These are phyloP conservation scores for Clonostachys chloroleuca DNA, from an alignment of 2,329 filamentous ascomycete genomes.

Conservation along the genomic window DNA sequence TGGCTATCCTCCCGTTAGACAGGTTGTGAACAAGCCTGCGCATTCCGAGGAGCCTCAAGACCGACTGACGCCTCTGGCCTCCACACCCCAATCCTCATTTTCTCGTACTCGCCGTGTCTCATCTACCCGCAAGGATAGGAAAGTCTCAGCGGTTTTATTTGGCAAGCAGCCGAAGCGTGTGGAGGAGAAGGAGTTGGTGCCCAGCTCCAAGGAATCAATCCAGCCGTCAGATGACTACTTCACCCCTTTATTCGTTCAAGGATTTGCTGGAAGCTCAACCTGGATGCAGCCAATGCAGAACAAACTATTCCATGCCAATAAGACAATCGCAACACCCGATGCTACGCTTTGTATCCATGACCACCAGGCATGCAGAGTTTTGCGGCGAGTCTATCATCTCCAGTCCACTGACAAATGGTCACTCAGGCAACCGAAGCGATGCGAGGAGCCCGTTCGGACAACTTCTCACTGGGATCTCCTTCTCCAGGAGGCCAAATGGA, in stretches of 20 bases:
- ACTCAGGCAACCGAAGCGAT: slow-evolving; percentile 80
- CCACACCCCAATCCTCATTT: slow-evolving; percentile 36
- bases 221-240: slow-evolving; percentile 59
- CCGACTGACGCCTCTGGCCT: slow-evolving; percentile 33
- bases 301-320: slow-evolving; percentile 77
- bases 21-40: slow-evolving; percentile 2
- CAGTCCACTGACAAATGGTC: slow-evolving; percentile 94
- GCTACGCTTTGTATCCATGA: slow-evolving; percentile 80
- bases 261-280: slow-evolving; percentile 47
- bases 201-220: slow-evolving; percentile 27
- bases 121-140: slow-evolving; percentile 48
- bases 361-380: slow-evolving; percentile 79
- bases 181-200: slow-evolving; percentile 40
- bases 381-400: slow-evolving; percentile 83
- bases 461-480: slow-evolving; percentile 82
- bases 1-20: slow-evolving; percentile 33
- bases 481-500: slow-evolving; percentile 92
- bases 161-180: slow-evolving; percentile 56
- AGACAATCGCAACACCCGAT: slow-evolving; percentile 83
- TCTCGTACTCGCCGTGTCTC: slow-evolving; percentile 16
- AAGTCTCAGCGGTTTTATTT: slow-evolving; percentile 73
- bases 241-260: slow-evolving; percentile 56
- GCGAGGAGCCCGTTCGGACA: slow-evolving; percentile 72
- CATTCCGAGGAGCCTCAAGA: slow-evolving; percentile 18
- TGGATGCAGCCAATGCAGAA: slow-evolving; percentile 65